Percentiles rank a stretch among this genome's conserved stretches.
Evolutionary conservation across 2,329 filamentous ascomycete genomes (phyloP).

Genomic region (Cercospora sp.): DNA sequence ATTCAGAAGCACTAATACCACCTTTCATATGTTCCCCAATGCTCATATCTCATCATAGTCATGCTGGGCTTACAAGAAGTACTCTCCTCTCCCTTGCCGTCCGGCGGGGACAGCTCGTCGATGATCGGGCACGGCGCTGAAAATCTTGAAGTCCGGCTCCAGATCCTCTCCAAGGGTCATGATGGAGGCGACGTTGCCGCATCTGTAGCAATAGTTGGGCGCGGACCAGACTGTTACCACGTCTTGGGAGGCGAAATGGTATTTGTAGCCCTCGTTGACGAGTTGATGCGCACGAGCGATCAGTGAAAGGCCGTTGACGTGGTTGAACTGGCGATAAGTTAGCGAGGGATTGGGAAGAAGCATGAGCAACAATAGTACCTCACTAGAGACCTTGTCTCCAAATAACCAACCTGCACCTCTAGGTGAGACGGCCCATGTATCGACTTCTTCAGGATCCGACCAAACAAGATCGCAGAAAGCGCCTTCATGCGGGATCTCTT

Average conservation of each 20-base stretch:
- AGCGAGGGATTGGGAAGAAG: too few species aligned
- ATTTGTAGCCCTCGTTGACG: conserved; percentile 80
- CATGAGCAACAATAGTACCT: conserved; percentile 41
- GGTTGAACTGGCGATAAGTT: conserved; percentile 56
- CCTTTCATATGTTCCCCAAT: neutral
- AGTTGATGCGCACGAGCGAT: conserved; percentile 74
- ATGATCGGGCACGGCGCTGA: conserved; percentile 84
- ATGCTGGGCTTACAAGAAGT: conserved; percentile 48
- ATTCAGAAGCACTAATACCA: conserved; percentile 9
- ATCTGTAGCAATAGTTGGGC: conserved; percentile 95
- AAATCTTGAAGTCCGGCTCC: conserved; percentile 88
- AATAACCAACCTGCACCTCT: conserved; percentile 68
- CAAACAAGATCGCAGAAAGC: conserved; percentile 76
- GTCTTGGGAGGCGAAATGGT: conserved; percentile 91
- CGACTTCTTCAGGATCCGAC: conserved; percentile 70
- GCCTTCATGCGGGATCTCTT: conserved; percentile 75
- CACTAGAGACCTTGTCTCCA: conserved; percentile 70
- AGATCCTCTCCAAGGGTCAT: conserved; percentile 87
- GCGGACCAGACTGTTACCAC: conserved; percentile 87
- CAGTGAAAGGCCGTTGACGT: conserved; percentile 70
- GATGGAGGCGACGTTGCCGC: conserved; percentile 83
- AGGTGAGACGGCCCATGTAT: conserved; percentile 67
- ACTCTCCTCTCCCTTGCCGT: conserved; percentile 51
- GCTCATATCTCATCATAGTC: conserved; percentile 1
- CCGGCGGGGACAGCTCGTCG: conserved; percentile 75